phyloP scores from a whole-genome alignment of 257 asterid genomes.

The Solanum virginianum region DNA sequence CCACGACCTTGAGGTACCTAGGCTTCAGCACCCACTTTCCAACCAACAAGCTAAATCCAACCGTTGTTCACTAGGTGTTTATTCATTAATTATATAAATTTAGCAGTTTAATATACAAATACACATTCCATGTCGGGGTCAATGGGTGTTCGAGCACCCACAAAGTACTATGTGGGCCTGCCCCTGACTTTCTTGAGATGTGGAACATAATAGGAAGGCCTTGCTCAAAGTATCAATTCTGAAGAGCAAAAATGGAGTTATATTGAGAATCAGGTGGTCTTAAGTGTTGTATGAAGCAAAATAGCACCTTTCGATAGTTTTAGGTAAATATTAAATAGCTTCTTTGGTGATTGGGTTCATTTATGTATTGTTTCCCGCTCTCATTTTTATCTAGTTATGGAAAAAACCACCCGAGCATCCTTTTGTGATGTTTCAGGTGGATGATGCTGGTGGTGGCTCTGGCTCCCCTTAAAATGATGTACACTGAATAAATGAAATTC shows the following conservation, averaged over 20 bases:
- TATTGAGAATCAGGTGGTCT: neutral
- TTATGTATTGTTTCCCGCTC: neutral
- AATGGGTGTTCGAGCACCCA: too few relatives aligned
- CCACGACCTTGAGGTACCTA: too few relatives aligned
- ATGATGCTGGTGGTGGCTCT: neutral
- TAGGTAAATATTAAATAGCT: neutral
- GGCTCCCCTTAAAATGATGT: neutral
- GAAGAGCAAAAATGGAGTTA: neutral
- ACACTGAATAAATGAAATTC: neutral
- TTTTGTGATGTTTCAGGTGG: neutral
- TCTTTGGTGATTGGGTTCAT: neutral
- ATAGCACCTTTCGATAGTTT: neutral
- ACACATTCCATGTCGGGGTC: too few relatives aligned
- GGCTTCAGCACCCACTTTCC: too few relatives aligned
- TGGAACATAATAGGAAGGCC: neutral
- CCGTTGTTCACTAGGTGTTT: too few relatives aligned
- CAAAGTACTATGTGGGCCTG: too few relatives aligned
- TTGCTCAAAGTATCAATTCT: neutral
- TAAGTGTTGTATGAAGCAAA: neutral
- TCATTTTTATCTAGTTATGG: neutral
- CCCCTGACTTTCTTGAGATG: neutral
- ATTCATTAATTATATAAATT: too few relatives aligned
- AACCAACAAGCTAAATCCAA: too few relatives aligned
- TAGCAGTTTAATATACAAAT: too few relatives aligned
- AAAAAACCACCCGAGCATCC: neutral